Evolutionary conservation across 495 filamentous ascomycete species (phyloP).

Genomic region (Lepraria neglecta): DNA sequence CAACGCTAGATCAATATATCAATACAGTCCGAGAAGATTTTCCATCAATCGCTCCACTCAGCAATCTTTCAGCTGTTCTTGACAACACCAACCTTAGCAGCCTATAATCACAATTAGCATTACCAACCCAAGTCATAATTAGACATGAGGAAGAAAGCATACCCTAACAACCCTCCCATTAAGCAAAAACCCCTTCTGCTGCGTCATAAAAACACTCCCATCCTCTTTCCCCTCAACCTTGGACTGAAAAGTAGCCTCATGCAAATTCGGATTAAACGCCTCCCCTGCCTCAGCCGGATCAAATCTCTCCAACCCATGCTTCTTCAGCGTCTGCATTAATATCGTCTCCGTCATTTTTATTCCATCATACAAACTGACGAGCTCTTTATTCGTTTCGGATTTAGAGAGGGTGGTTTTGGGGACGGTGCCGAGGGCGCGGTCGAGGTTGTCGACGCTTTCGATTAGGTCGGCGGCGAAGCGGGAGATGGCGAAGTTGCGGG

Average conservation of each 20-base stretch:
- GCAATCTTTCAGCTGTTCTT: constrained; percentile 42
- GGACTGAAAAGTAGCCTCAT: constrained; percentile 93
- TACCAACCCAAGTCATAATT: neutral
- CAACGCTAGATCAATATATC: neutral
- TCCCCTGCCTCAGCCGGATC: constrained; percentile 60
- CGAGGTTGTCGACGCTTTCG: constrained; percentile 92
- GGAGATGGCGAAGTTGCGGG: constrained; percentile 89
- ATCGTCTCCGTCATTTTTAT: constrained; percentile 91
- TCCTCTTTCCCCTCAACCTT: constrained; percentile 78
- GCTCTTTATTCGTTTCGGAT: constrained; percentile 38
- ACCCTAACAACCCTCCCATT: constrained; percentile 84
- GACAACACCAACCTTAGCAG: constrained; percentile 93
- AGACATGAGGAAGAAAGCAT: constrained; percentile 23
- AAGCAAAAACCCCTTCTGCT: constrained; percentile 89
- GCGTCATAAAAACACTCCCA: constrained; percentile 81
- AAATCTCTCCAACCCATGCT: constrained; percentile 89
- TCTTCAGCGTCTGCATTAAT: constrained; percentile 79
- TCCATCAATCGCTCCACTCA: neutral
- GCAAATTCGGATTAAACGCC: constrained; percentile 89
- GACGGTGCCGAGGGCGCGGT: constrained; percentile 78
- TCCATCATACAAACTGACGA: constrained; percentile 76
- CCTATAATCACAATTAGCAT: constrained; percentile 30
- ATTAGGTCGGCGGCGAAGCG: constrained; percentile 90
- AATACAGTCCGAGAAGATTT: neutral
- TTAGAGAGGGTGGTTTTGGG: constrained; percentile 58